A percentile compares a stretch with the other conserved stretches of the same genome.
Evolutionary conservation across 352 stramenopile genomes (phyloP).

Genomic region (Phytophthora brassicae): DNA sequence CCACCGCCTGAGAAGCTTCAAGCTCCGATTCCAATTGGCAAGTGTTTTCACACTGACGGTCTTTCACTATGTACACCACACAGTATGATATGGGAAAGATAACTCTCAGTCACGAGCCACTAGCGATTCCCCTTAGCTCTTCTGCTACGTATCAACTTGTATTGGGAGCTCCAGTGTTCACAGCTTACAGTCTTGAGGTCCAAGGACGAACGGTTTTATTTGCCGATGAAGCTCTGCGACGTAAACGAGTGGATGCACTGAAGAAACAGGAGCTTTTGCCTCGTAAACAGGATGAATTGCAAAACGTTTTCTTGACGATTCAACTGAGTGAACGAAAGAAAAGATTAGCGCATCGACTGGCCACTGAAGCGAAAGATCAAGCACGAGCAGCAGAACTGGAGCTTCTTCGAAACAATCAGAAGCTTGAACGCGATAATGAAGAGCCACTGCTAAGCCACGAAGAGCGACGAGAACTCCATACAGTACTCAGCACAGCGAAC

Average conservation of each 20-base stretch:
- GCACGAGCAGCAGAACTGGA: constrained; percentile 51
- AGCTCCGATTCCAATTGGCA: constrained; percentile 49
- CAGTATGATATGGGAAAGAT: constrained; percentile 60
- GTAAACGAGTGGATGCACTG: constrained; percentile 53
- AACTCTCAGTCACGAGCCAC: constrained; percentile 64
- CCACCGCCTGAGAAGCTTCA: constrained; percentile 27
- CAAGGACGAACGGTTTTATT: constrained; percentile 46
- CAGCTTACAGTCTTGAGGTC: constrained; percentile 69
- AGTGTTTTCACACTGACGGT: constrained; percentile 49
- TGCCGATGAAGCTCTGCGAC: constrained; percentile 47
- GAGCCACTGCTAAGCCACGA: constrained; percentile 38
- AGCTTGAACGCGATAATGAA: constrained; percentile 56
- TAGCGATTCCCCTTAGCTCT: constrained; percentile 45
- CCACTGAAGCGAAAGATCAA: constrained; percentile 48
- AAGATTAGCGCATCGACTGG: constrained; percentile 47
- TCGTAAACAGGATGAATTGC: constrained; percentile 54
- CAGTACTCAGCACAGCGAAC: constrained; percentile 31
- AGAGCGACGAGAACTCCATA: constrained; percentile 44
- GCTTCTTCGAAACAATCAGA: constrained; percentile 45
- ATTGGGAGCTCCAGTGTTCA: constrained; percentile 66
- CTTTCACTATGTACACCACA: constrained; percentile 70
- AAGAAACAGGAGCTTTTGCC: constrained; percentile 73
- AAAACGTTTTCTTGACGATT: constrained; percentile 72
- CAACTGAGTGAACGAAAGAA: constrained; percentile 74
- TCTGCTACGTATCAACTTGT: constrained; percentile 74